phyloP scores from a whole-genome alignment of 108 stramenopile species.

The Skeletonema menzelii region DNA sequence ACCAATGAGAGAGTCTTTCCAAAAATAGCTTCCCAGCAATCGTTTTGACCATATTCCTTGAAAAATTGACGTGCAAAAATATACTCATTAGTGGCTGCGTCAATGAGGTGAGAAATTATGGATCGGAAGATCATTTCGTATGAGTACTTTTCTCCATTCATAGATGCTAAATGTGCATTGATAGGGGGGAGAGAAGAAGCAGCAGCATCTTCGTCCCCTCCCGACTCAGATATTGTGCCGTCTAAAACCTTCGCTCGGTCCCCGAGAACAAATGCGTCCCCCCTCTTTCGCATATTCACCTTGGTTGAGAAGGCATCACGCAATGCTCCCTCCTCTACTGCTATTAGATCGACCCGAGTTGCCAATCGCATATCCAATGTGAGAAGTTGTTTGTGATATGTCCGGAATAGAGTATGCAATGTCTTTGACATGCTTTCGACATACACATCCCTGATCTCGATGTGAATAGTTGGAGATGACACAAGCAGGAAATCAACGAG shows the following conservation, averaged over 20 bases:
- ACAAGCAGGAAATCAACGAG: conserved; percentile 80
- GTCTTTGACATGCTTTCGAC: conserved; percentile 94
- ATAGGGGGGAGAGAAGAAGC: conserved; percentile 62
- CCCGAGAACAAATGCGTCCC: conserved; percentile 90
- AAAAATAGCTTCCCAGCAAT: conserved; percentile 89
- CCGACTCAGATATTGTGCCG: conserved; percentile 22
- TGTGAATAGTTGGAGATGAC: conserved; percentile 87
- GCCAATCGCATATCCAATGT: conserved; percentile 89
- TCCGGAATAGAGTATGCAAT: conserved; percentile 89
- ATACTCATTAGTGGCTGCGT: conserved; percentile 97
- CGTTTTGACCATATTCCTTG: conserved; percentile 64
- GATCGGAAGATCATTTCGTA: conserved; percentile 96
- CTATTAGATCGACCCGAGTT: conserved; percentile 91
- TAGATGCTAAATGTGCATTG: conserved; percentile 89
- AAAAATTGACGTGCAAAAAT: conserved; percentile 96
- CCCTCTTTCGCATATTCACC: conserved; percentile 92
- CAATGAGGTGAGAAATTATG: conserved; percentile 92
- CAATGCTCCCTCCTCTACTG: conserved; percentile 90
- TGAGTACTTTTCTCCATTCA: conserved; percentile 79
- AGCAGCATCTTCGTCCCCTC: conserved; percentile 49
- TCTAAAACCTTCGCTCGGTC: conserved; percentile 64
- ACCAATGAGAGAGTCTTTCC: conserved; percentile 79
- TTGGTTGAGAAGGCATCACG: conserved; percentile 83
- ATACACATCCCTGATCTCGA: conserved; percentile 91
- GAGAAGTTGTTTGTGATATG: conserved; percentile 93